Evolutionary conservation across 345 rosid genomes (phyloP).

Genomic region (Rhizophora apiculata): DNA sequence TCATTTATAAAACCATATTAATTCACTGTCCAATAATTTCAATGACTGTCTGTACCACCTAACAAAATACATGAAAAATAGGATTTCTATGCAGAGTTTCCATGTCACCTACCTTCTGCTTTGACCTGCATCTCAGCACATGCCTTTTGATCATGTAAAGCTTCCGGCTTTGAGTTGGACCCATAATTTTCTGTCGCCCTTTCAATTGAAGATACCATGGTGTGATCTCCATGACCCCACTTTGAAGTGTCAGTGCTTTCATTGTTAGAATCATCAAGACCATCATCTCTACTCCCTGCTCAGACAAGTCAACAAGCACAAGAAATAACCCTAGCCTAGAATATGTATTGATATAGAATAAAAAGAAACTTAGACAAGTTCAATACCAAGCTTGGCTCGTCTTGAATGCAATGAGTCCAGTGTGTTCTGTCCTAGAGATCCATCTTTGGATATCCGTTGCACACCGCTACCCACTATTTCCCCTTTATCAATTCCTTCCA

Average conservation of each 20-base stretch:
- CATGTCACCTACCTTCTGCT: slow-evolving; percentile 50
- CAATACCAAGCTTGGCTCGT: slow-evolving; percentile 59
- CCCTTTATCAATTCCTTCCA: slow-evolving; percentile 82
- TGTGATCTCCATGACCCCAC: slow-evolving; percentile 23
- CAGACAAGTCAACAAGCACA: slow-evolving; percentile 30
- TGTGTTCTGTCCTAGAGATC: slow-evolving; percentile 46
- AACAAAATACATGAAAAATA: slow-evolving; percentile 16
- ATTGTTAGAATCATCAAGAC: slow-evolving; percentile 48
- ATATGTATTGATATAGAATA: slow-evolving; percentile 11
- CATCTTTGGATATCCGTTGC: slow-evolving; percentile 72
- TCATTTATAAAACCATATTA: not conserved
- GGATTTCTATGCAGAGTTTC: not conserved
- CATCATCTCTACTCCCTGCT: slow-evolving; percentile 72
- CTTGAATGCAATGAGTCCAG: slow-evolving; percentile 51
- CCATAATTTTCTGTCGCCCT: slow-evolving; percentile 24
- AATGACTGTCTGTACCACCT: not conserved
- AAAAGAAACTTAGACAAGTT: slow-evolving; percentile 13
- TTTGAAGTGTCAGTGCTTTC: slow-evolving; percentile 40
- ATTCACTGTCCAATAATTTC: not conserved
- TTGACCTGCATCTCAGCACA: slow-evolving; percentile 42
- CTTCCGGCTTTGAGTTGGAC: slow-evolving; percentile 29
- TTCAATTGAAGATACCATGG: slow-evolving; percentile 33
- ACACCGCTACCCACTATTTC: slow-evolving; percentile 81
- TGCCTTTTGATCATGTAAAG: slow-evolving; percentile 26
- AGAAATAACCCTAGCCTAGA: slow-evolving; percentile 6